Evolutionary conservation across 768 basidiomycete species (phyloP).

Genomic region (Kwoniella sp.): DNA sequence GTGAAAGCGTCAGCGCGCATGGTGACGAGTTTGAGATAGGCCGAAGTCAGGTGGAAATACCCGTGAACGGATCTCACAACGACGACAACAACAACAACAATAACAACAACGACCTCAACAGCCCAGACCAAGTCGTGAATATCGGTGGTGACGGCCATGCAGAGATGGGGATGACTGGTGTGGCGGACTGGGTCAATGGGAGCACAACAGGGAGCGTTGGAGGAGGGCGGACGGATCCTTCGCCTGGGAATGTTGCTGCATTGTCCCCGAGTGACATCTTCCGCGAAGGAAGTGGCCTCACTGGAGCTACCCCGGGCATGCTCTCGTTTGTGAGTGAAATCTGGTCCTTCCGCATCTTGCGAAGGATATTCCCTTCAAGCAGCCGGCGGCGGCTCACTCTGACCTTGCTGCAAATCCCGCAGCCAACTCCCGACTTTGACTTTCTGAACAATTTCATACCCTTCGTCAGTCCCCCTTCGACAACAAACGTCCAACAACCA

Average conservation of each 20-base stretch:
- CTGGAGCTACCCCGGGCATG: too few relatives aligned
- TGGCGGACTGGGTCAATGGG: too few relatives aligned
- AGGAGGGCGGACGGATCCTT: slow-evolving; percentile 11
- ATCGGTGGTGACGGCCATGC: background rate
- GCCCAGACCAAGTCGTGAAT: slow-evolving; percentile 2
- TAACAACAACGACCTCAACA: background rate
- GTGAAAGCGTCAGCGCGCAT: background rate
- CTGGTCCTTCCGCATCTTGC: too few relatives aligned
- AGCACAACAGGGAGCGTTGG: background rate
- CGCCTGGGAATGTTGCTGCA: slow-evolving; percentile 1
- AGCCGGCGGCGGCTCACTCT: too few relatives aligned
- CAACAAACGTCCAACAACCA: background rate
- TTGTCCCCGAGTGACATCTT: background rate
- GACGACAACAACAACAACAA: background rate
- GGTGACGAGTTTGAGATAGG: slow-evolving; percentile 9
- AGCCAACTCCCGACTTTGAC: slow-evolving; percentile 18
- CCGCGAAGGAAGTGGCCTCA: background rate
- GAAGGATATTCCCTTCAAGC: too few relatives aligned
- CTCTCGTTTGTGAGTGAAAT: too few relatives aligned
- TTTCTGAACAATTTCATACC: slow-evolving; percentile 31
- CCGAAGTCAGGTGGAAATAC: background rate
- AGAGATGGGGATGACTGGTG: too few relatives aligned
- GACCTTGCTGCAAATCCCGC: too few relatives aligned
- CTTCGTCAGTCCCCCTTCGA: slow-evolving; percentile 15
- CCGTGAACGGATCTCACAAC: slow-evolving; percentile 1